Evolutionary conservation across 306 rosid species (phyloP), one percentile per base, ranked within the genome.

Genomic region (Malus fusca): DNA sequence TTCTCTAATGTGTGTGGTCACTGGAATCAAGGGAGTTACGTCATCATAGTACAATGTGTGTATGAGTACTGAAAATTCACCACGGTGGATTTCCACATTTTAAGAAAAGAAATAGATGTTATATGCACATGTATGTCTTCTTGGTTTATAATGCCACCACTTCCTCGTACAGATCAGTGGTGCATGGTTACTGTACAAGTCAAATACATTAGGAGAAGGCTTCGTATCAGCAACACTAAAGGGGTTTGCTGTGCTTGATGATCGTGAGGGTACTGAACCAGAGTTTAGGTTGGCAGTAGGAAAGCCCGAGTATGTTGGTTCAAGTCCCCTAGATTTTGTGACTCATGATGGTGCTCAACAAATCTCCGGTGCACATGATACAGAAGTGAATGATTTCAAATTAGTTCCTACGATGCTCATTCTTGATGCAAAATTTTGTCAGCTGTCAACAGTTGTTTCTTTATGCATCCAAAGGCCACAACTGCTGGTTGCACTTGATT

Each of bases 261-360:
- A 95, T 80, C 97, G 99, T 62, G 97, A 92, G 74, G 99, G 97
- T 56, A 93, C 89, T 77, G 91, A 87, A 65, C 86, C 78, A 76
- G 91, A 89, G 83, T 95, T 90, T 82, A 91, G 95, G 84, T 83
- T 91, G 89, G 99, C 96, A 23, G 84, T 95, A 68, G 97, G 98
- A 87, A 88, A 78, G 86, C 88, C 97, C 28, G 82, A 81, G 62
- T 84, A 81, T 76, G 55, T 86, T 68, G 91, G 89, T 44, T 66
- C 87, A 61, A 61, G 80, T 82, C 75, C 82, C 46, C 64, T 75
- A 44, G 72, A 69, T 78, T 62, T 83, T 77, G 77, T 42, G 55
- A 74, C 83, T 37, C 46, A 68, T 79, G 58, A 79, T 80, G 83
- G 83, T 65, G 83, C 84, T 60, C 82, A 78, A 81, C 84, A 75